phyloP scores from a whole-genome alignment of 2,329 filamentous ascomycete species.

The Bipolaris zeicola region DNA sequence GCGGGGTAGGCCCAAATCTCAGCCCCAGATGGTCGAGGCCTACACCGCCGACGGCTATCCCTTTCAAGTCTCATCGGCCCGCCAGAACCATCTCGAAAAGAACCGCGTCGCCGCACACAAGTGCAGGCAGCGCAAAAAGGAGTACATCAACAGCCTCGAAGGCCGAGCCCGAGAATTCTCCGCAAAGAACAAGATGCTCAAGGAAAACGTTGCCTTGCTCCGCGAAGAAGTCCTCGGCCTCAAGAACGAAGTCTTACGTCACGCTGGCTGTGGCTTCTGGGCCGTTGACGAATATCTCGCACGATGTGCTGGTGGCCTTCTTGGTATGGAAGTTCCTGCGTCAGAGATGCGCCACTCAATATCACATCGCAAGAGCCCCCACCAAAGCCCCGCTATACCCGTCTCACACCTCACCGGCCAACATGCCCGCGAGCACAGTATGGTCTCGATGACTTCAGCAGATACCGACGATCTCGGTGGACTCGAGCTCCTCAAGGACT shows the following conservation, averaged over 20 bases:
- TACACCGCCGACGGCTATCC: conserved; percentile 42
- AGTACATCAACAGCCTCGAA: conserved; percentile 60
- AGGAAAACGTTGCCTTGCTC: conserved; percentile 42
- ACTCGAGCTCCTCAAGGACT: conserved; percentile 42
- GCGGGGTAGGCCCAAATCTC: conserved; percentile 44
- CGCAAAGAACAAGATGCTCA: conserved; percentile 43
- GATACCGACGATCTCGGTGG: conserved; percentile 33
- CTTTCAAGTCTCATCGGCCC: conserved; percentile 43
- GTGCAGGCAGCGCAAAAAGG: conserved; percentile 72
- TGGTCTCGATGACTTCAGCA: conserved; percentile 22
- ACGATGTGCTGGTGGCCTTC: conserved; percentile 43
- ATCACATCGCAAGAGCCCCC: conserved; percentile 8
- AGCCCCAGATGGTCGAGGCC: conserved; percentile 39
- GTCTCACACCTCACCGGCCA: conserved; percentile 12
- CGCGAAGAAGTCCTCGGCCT: conserved; percentile 45
- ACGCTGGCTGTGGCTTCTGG: conserved; percentile 47
- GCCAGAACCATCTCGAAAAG: conserved; percentile 61
- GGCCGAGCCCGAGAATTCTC: conserved; percentile 50
- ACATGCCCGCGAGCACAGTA: conserved; percentile 14
- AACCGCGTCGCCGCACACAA: conserved; percentile 76
- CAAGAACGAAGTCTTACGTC: conserved; percentile 46
- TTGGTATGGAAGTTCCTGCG: conserved; percentile 33
- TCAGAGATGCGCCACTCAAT: conserved; percentile 1
- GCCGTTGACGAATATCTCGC: conserved; percentile 47
- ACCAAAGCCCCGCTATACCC: conserved; percentile 12